A percentile compares a stretch with the other conserved stretches of the same genome.
These are phyloP conservation scores for Cordyceps farinosa DNA, from an alignment of 2,329 filamentous ascomycete genomes.

Conservation along the genomic window DNA sequence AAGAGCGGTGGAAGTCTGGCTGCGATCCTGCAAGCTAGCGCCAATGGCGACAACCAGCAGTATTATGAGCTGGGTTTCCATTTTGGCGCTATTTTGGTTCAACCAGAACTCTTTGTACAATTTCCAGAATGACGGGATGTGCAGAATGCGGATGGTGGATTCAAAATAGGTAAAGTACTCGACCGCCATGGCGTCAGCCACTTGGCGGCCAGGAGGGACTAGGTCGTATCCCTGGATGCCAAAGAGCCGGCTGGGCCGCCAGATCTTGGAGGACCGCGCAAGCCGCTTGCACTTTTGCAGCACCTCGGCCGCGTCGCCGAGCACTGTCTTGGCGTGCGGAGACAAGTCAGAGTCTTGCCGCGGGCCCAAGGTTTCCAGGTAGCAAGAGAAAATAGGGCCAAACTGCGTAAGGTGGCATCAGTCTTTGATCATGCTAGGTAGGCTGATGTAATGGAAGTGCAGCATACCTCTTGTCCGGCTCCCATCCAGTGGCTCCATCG, in stretches of 20 bases:
- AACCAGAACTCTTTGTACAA: slow-evolving; percentile 49
- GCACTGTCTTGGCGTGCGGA: slow-evolving; percentile 24
- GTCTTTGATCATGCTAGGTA: not conserved
- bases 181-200: slow-evolving; percentile 38
- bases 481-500: slow-evolving; percentile 33
- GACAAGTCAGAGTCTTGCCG: slow-evolving; percentile 21
- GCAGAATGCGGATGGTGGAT: slow-evolving; percentile 48
- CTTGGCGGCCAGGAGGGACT: slow-evolving; percentile 27
- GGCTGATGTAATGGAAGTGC: not conserved
- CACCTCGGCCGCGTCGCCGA: slow-evolving; percentile 28
- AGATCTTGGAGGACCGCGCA: slow-evolving; percentile 30
- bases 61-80: slow-evolving; percentile 32
- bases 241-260: slow-evolving; percentile 32
- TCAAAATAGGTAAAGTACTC: slow-evolving; percentile 50
- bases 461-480: slow-evolving; percentile 29
- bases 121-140: slow-evolving; percentile 48
- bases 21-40: slow-evolving; percentile 25
- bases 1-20: not conserved
- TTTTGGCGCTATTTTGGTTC: slow-evolving; percentile 25
- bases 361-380: slow-evolving; percentile 23
- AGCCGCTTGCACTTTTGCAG: slow-evolving; percentile 33
- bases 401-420: slow-evolving; percentile 24
- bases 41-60: slow-evolving; percentile 41
- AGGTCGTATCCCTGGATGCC: slow-evolving; percentile 23
- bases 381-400: slow-evolving; percentile 28